Base-by-base conservation (phyloP, 129 eudicot species). In the Lactuca sativa region DNA sequence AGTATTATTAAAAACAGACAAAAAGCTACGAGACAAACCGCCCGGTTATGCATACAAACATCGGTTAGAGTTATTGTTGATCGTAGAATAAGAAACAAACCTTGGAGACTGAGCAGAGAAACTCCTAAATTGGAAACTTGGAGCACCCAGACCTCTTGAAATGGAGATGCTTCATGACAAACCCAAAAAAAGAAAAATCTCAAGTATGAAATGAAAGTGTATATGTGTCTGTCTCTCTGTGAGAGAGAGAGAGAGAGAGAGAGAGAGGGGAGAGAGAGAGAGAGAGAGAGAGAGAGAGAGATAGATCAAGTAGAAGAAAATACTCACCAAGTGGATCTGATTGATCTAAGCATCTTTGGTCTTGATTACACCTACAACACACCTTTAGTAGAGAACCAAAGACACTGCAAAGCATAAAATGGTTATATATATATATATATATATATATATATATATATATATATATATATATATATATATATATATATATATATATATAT, bases 331-430 rank as follows among this genome's bases (percentile, higher is more conserved):
- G 76, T 77, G 15, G 76, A 44, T 69, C 56, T 69, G 71, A 63
- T 62, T 31, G 71, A 69, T 62, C 81, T 77, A 33, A 77, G 41
- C 81, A 77, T 77, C 76, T n/a, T 61, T 53, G 70, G 69, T 76
- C 48, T 77, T 25, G 57, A 56, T 33, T 44, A 65, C 30, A 31
- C 49, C 25, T 9, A 4, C 69, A 43, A 59, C 49, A 70, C 64
- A 41, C 62, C 14, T 38, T 14, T 7, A 34, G 18, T 51, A 7
- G 14, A 44, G 72, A 56, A 34, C 16, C 9, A 41, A 60, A 25
- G 18, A 16, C 17, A 17, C 1, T 25, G 30, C 17, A 30, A 56
- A 70, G 37, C 48, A 31, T 70, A 43, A 14, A 59, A 18, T 31
- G n/a, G 48, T 38, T 16, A 5, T 70, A n/a, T 57, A 15, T 56